Evolutionary conservation across 1,139 yeast genomes (phyloP).

Genomic region (Hemisphaericaspora subhashii): DNA sequence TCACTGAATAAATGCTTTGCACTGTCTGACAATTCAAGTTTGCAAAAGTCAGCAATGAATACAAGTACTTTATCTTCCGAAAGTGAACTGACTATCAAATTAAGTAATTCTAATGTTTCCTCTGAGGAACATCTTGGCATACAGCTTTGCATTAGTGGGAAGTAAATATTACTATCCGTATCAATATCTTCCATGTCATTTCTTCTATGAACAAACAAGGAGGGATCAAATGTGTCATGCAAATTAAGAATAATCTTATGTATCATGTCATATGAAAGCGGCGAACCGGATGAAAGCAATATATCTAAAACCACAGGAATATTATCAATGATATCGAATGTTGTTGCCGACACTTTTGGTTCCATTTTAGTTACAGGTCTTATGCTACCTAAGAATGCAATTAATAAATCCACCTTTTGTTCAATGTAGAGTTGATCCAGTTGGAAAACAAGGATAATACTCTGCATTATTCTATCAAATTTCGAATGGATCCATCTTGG

Average conservation of each 20-base stretch:
- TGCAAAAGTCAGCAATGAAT: constrained; percentile 21
- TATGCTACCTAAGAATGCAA: constrained; percentile 26
- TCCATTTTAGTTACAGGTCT: constrained; percentile 32
- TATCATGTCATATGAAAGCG: constrained; percentile 19
- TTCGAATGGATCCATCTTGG: constrained; percentile 35
- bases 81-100: constrained; percentile 23
- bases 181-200: constrained; percentile 4
- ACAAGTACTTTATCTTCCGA: constrained; percentile 23
- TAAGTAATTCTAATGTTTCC: constrained; percentile 24
- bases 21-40: constrained; percentile 13
- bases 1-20: constrained; percentile 19
- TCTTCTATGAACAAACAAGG: constrained; percentile 12
- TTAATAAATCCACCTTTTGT: constrained; percentile 27
- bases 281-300: constrained; percentile 19
- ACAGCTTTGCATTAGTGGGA: constrained; percentile 13
- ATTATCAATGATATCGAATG: constrained; percentile 33
- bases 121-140: constrained; percentile 14
- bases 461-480: constrained; percentile 32
- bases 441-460: constrained; percentile 24
- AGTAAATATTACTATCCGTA: constrained; percentile 13
- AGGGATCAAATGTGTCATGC: constrained; percentile 34
- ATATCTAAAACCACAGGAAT: constrained; percentile 26
- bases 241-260: constrained; percentile 18
- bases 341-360: constrained; percentile 25
- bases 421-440: constrained; percentile 25